Percentiles rank a stretch among this genome's conserved stretches.
Evolutionary conservation across 2,329 filamentous ascomycete genomes (phyloP).

Genomic region (Fusarium metavorans): DNA sequence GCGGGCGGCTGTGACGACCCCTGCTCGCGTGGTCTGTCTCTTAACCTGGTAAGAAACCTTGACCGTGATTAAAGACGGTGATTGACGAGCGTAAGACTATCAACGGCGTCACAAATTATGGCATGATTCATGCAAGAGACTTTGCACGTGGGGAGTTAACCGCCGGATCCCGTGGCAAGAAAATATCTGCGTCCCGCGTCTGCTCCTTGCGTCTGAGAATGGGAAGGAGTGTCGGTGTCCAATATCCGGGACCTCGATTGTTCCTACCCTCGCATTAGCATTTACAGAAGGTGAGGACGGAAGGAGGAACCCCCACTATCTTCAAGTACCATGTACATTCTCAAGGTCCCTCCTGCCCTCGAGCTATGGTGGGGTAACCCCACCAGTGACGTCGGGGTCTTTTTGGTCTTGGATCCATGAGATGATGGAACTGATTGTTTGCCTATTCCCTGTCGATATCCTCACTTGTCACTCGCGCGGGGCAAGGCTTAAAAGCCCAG

Average conservation of each 20-base stretch:
- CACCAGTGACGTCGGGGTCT: constrained; percentile 34
- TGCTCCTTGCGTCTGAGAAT: neutral
- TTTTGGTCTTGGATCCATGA: neutral
- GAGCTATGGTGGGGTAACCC: constrained; percentile 29
- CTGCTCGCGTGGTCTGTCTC: neutral
- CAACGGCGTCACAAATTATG: constrained; percentile 4
- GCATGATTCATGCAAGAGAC: constrained; percentile 7
- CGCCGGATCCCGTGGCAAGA: constrained; percentile 5
- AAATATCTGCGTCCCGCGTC: neutral
- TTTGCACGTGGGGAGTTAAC: neutral
- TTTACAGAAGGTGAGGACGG: neutral
- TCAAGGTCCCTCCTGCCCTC: neutral
- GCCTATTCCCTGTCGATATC: constrained; percentile 10
- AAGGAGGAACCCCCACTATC: constrained; percentile 12
- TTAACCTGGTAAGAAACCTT: neutral
- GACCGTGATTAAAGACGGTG: neutral
- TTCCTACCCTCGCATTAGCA: neutral
- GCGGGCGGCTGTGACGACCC: neutral
- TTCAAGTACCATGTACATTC: neutral
- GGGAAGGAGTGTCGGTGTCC: constrained; percentile 1
- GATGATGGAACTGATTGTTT: neutral
- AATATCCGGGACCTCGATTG: constrained; percentile 1
- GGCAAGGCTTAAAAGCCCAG: neutral
- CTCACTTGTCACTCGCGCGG: constrained; percentile 14
- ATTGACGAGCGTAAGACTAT: neutral